phyloP scores from a whole-genome alignment of 495 filamentous ascomycete species.

The Chaetomium fimeti region DNA sequence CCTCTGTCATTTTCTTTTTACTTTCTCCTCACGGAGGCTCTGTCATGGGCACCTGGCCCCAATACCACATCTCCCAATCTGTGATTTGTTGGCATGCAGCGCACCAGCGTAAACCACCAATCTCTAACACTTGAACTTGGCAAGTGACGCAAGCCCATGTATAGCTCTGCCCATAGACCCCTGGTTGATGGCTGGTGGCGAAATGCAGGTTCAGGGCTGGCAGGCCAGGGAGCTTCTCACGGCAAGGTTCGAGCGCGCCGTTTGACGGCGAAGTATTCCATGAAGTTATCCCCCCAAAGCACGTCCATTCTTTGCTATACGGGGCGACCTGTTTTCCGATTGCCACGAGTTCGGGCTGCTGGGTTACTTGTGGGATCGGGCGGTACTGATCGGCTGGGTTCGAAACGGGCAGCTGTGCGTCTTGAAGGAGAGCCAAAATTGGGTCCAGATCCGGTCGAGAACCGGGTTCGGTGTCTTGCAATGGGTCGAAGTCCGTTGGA shows the following conservation, averaged over 20 bases:
- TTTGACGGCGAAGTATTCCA: too few species aligned
- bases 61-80: conserved; percentile 19
- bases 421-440: not conserved
- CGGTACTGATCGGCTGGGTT: not conserved
- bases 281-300: conserved; percentile 15
- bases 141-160: not conserved
- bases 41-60: not conserved
- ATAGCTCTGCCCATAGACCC: not conserved
- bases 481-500: conserved; percentile 7
- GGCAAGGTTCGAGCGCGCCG: not conserved
- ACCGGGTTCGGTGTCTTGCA: not conserved
- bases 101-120: not conserved
- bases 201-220: not conserved
- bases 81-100: too few species aligned
- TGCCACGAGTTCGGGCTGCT: not conserved
- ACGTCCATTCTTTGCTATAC: conserved; percentile 17
- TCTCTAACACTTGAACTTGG: not conserved
- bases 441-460: not conserved
- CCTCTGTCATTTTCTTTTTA: too few species aligned
- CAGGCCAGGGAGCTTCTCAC: not conserved
- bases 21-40: too few species aligned
- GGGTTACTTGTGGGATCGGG: too few species aligned
- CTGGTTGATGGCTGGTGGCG: not conserved
- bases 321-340: conserved; percentile 14
- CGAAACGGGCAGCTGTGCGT: not conserved